Conservation (phyloP, 257 asterid species). For the Plantago major region DNA sequence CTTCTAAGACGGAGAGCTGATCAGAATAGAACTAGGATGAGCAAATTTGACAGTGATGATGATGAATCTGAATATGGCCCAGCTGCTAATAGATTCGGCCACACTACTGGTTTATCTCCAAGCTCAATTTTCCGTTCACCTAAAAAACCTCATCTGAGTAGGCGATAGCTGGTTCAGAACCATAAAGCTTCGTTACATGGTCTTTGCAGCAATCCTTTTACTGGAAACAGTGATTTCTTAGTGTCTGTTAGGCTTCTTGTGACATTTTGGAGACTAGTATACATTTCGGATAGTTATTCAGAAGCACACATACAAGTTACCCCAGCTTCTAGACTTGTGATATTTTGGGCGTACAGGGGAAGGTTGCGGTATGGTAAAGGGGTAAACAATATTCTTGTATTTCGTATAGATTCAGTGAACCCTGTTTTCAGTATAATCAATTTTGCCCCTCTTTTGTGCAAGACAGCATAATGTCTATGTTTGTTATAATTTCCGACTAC, state of each 20-base stretch:
- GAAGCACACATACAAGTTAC: not conserved
- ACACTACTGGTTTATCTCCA: slow-evolving; percentile 31
- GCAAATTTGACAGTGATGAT: slow-evolving; percentile 65
- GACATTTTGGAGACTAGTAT: slow-evolving; percentile 10
- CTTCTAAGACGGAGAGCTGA: slow-evolving; percentile 50
- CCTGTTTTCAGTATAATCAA: not conserved
- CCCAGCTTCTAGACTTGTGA: not conserved
- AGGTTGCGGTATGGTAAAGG: not conserved
- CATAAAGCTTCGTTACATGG: slow-evolving; percentile 27
- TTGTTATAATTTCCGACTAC: not conserved
- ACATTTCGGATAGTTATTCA: slow-evolving; percentile 2
- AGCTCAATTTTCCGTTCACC: slow-evolving; percentile 73
- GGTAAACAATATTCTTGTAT: not conserved
- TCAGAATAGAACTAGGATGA: slow-evolving; percentile 54
- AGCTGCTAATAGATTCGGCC: slow-evolving; percentile 45
- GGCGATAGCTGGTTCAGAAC: slow-evolving; percentile 20
- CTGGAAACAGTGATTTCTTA: slow-evolving; percentile 9
- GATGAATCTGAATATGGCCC: slow-evolving; percentile 60
- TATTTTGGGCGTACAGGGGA: not conserved
- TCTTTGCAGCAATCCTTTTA: slow-evolving; percentile 21
- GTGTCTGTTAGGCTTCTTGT: slow-evolving; percentile 10
- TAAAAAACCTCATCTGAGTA: slow-evolving; percentile 37
- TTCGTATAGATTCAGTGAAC: not conserved
- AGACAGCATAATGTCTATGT: not conserved
- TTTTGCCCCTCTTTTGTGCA: not conserved